Conservation (phyloP, 2,329 filamentous ascomycete genomes). For the Pseudogymnoascus sp. region DNA sequence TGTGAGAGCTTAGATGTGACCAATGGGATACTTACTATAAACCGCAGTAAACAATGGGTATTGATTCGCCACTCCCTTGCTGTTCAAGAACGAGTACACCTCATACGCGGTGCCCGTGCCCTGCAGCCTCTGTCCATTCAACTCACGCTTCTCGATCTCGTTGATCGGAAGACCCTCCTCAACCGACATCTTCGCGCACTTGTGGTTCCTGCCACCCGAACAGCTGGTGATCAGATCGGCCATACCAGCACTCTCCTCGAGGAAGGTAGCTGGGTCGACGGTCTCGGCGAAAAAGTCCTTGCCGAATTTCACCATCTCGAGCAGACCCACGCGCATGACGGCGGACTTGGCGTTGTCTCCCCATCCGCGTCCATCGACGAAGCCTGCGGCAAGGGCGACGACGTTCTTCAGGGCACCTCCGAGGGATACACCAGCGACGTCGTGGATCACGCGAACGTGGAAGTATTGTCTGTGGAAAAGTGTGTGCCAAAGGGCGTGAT, state of each 20-base stretch:
- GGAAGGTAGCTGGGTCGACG: conserved; percentile 77
- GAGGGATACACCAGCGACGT: conserved; percentile 94
- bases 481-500: conserved; percentile 72
- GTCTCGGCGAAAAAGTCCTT: conserved; percentile 85
- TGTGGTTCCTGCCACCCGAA: conserved; percentile 85
- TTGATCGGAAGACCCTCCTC: conserved; percentile 70
- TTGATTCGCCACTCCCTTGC: conserved; percentile 65
- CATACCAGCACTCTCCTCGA: conserved; percentile 91
- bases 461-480: conserved; percentile 97
- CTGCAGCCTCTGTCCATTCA: conserved; percentile 96
- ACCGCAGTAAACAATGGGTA: conserved; percentile 93
- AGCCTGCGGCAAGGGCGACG: conserved; percentile 86
- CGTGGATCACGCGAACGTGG: conserved; percentile 85
- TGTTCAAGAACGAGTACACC: conserved; percentile 81
- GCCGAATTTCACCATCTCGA: conserved; percentile 96
- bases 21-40: conserved; percentile 34
- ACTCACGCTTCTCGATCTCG: conserved; percentile 79
- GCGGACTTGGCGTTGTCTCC: conserved; percentile 99
- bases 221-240: conserved; percentile 94
- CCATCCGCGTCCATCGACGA: conserved; percentile 92
- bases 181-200: conserved; percentile 82
- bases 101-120: conserved; percentile 87
- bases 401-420: conserved; percentile 96
- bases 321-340: conserved; percentile 88
- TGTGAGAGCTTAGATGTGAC: not conserved